These are phyloP conservation scores for Scheffersomyces amazonensis DNA, from an alignment of 805 yeast species.

Conservation along the genomic window DNA sequence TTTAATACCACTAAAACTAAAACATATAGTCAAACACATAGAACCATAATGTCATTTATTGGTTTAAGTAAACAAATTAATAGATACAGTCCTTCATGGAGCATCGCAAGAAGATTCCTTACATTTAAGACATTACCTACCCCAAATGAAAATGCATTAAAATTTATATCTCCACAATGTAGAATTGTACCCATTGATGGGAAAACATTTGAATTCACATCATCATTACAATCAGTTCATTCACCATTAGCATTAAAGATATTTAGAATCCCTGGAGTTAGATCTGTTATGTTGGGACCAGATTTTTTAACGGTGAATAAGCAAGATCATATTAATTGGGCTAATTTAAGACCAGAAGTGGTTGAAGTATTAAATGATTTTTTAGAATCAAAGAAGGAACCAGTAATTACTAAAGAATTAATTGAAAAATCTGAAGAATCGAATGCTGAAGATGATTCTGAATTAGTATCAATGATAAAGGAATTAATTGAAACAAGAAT, in stretches of 20 bases:
- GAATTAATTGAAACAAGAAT: slow-evolving; percentile 92
- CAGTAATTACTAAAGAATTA: slow-evolving; percentile 39
- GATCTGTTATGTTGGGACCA: slow-evolving; percentile 70
- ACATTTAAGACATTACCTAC: slow-evolving; percentile 53
- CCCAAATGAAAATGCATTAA: slow-evolving; percentile 74
- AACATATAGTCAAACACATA: too few species aligned
- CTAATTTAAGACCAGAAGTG: slow-evolving; percentile 50
- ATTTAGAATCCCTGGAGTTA: slow-evolving; percentile 63
- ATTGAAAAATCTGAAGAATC: slow-evolving; percentile 39
- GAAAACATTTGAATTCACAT: slow-evolving; percentile 52
- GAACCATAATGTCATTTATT: background rate
- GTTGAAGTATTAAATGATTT: slow-evolving; percentile 59
- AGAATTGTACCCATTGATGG: slow-evolving; percentile 45
- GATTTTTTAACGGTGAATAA: slow-evolving; percentile 72
- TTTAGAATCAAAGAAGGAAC: slow-evolving; percentile 36
- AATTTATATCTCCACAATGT: slow-evolving; percentile 52
- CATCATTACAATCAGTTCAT: slow-evolving; percentile 50
- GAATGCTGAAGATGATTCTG: slow-evolving; percentile 53
- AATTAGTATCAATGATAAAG: slow-evolving; percentile 83
- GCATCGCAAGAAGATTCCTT: slow-evolving; percentile 19
- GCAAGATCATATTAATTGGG: slow-evolving; percentile 61
- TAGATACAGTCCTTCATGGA: too few species aligned
- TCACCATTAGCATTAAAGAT: slow-evolving; percentile 65
- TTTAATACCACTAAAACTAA: too few species aligned
- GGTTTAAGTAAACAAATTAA: background rate